Conservation (phyloP, 73 alveolate species). For the Tetrahymena thermophila region DNA sequence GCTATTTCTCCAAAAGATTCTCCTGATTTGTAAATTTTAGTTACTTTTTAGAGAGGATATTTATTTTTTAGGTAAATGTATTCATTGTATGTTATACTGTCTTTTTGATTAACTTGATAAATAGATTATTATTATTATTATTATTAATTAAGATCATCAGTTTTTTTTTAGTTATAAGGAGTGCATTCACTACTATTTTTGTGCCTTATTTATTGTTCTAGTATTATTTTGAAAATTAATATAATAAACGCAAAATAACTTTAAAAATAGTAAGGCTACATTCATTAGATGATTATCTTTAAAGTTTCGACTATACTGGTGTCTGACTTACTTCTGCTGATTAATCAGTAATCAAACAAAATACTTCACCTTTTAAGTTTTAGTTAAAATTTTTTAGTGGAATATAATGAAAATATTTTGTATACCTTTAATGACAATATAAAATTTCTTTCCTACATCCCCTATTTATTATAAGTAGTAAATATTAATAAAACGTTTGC, state of each 20-base stretch:
- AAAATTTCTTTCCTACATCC: not conserved
- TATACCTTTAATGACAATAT: not conserved
- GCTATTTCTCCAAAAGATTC: not conserved
- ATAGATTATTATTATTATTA: not conserved
- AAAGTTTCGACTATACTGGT: not conserved
- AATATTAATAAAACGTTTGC: not conserved
- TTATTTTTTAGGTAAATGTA: not conserved
- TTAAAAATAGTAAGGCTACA: not conserved
- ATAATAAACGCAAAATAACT: not conserved
- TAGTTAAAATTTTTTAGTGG: not conserved
- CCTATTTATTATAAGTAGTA: not conserved
- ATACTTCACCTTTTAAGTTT: not conserved
- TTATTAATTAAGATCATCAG: not conserved
- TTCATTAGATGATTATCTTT: not conserved
- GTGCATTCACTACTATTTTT: not conserved
- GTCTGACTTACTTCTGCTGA: not conserved
- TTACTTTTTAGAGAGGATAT: not conserved
- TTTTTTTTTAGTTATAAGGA: too few species aligned
- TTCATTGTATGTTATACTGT: not conserved
- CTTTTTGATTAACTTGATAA: not conserved
- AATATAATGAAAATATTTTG: not conserved
- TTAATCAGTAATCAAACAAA: not conserved
- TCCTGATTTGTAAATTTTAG: not conserved
- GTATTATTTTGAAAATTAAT: too few species aligned
- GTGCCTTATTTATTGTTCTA: not conserved